phyloP scores from a whole-genome alignment of 805 yeast species.

The Lipomyces chichibuensis region DNA sequence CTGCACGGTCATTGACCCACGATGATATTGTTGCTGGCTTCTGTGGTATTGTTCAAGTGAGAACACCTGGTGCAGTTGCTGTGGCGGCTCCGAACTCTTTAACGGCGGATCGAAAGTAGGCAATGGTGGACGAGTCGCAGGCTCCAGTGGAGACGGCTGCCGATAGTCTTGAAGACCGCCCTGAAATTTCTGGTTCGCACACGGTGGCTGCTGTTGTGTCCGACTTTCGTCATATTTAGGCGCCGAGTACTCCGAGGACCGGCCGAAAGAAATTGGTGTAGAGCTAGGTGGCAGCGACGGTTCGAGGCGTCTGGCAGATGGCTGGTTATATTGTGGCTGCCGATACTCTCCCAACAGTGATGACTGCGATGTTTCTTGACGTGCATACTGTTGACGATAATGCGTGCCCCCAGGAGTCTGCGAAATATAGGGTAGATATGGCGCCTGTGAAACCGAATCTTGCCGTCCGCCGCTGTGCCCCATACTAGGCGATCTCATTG shows the following conservation, averaged over 20 bases:
- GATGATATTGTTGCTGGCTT: slow-evolving; percentile 6
- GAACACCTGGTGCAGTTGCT: neutral
- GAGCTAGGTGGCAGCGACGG: neutral
- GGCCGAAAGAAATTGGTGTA: neutral
- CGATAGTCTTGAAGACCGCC: neutral
- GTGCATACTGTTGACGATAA: neutral
- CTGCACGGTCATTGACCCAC: neutral
- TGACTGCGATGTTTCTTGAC: neutral
- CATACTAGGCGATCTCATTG: neutral
- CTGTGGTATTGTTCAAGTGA: slow-evolving; percentile 4
- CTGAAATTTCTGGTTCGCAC: neutral
- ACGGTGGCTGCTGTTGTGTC: neutral
- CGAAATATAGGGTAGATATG: neutral
- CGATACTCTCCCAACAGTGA: neutral
- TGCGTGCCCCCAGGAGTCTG: neutral
- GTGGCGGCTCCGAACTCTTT: neutral
- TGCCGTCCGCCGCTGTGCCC: neutral
- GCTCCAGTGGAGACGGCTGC: neutral
- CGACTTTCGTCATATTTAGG: neutral
- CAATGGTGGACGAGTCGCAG: neutral
- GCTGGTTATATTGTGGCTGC: neutral
- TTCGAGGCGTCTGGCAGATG: neutral
- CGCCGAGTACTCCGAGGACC: neutral
- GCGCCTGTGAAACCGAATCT: neutral
- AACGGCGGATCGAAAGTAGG: neutral